These are phyloP conservation scores for Meyerozyma athensensis DNA, from an alignment of 1,139 yeast species.

Conservation along the genomic window DNA sequence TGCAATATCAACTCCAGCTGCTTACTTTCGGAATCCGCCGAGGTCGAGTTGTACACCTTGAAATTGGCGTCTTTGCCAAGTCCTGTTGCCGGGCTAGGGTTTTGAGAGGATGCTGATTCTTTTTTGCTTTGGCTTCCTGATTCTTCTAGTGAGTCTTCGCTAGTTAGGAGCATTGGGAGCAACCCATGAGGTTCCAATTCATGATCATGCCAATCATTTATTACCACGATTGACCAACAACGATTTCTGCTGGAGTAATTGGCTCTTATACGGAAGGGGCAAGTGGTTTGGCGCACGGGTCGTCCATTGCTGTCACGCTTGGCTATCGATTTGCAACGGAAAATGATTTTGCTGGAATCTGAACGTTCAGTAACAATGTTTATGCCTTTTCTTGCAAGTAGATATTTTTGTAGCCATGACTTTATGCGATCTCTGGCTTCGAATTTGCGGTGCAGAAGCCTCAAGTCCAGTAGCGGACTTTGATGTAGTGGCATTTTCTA, in stretches of 20 bases:
- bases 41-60: conserved; percentile 1
- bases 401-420: conserved; percentile 58
- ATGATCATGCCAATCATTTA: conserved; percentile 51
- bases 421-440: conserved; percentile 33
- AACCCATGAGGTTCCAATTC: conserved; percentile 11
- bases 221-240: conserved; percentile 58
- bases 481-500: not conserved
- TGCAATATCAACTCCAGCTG: not conserved
- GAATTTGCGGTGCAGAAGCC: conserved; percentile 3
- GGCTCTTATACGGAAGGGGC: conserved; percentile 70
- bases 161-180: conserved; percentile 1
- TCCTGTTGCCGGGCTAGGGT: conserved; percentile 3
- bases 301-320: conserved; percentile 8
- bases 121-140: not conserved
- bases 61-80: not conserved
- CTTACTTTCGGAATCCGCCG: conserved; percentile 1
- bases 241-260: conserved; percentile 53
- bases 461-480: not conserved
- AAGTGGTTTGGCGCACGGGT: conserved; percentile 29
- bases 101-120: conserved; percentile 2
- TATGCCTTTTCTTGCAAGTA: conserved; percentile 47
- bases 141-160: not conserved
- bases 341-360: conserved; percentile 62
- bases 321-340: conserved; percentile 49
- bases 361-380: conserved; percentile 66